phyloP scores from a whole-genome alignment of 345 rosid species.

The Pseudoturritis turrita region DNA sequence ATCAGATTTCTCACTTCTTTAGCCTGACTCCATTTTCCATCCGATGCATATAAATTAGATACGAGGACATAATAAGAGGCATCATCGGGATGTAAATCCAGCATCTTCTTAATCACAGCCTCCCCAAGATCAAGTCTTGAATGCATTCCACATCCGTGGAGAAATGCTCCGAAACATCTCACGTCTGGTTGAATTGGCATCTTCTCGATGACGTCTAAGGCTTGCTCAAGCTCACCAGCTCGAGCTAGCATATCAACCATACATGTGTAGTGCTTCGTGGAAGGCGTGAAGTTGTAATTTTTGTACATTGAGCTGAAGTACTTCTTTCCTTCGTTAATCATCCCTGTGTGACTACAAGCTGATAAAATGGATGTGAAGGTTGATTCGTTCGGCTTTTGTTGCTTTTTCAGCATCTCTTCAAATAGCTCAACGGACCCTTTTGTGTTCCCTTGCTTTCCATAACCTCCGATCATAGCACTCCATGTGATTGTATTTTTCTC shows the following conservation, averaged over 20 bases:
- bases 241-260: conserved; percentile 86
- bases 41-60: conserved; percentile 69
- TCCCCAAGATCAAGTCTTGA: conserved; percentile 86
- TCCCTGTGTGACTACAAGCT: conserved; percentile 74
- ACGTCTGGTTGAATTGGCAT: conserved; percentile 65
- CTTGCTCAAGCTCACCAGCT: conserved; percentile 85
- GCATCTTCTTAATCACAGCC: conserved; percentile 58
- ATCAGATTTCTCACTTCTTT: conserved; percentile 61
- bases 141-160: conserved; percentile 82
- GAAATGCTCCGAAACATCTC: conserved; percentile 69
- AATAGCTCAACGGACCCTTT: conserved; percentile 50
- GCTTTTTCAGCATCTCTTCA: conserved; percentile 51
- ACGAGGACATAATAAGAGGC: conserved; percentile 81
- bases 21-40: conserved; percentile 83
- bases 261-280: conserved; percentile 71
- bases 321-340: conserved; percentile 72
- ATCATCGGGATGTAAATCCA: conserved; percentile 53
- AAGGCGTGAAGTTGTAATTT: conserved; percentile 58
- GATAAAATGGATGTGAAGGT: conserved; percentile 73
- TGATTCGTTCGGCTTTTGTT: conserved; percentile 54
- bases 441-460: conserved; percentile 60
- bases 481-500: conserved; percentile 61
- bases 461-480: conserved; percentile 88
- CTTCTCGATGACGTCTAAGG: conserved; percentile 56
- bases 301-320: conserved; percentile 55